Conservation (phyloP, 2,329 filamentous ascomycete species). For the Boeremia exigua region DNA sequence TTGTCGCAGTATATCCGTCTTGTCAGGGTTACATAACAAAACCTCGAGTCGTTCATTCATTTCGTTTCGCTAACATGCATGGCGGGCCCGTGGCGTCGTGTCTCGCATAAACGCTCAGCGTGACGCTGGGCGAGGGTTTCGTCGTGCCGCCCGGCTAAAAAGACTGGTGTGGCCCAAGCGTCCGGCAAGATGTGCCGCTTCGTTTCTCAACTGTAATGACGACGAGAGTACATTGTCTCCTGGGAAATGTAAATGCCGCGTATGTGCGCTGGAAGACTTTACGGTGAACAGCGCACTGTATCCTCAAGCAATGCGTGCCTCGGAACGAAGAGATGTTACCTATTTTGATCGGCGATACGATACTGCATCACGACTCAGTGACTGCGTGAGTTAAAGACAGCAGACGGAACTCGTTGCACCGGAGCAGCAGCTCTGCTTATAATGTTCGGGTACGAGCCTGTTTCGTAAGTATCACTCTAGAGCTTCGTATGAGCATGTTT, state of each 20-base stretch:
- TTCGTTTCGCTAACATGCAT: neutral
- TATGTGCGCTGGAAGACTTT: neutral
- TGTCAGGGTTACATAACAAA: too few species aligned
- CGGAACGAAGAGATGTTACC: neutral
- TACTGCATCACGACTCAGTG: neutral
- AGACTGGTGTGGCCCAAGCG: neutral
- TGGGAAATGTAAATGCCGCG: too few species aligned
- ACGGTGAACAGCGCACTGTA: neutral
- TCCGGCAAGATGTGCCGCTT: neutral
- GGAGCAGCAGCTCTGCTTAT: neutral
- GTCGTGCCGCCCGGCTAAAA: slow-evolving; percentile 10
- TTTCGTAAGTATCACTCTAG: neutral
- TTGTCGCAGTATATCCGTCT: slow-evolving; percentile 3
- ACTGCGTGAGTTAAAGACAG: neutral
- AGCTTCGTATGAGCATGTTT: slow-evolving; percentile 7
- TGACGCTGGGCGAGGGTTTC: slow-evolving; percentile 3
- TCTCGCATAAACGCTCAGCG: slow-evolving; percentile 5
- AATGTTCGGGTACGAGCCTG: neutral
- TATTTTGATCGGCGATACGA: neutral
- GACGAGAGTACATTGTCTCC: too few species aligned
- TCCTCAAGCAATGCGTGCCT: neutral
- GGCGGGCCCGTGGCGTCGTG: neutral
- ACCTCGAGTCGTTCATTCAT: neutral
- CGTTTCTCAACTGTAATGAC: neutral
- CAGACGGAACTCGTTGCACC: neutral